Conservation (phyloP, 192 early-diverging fungal genomes). For the Coemansia sp. region DNA sequence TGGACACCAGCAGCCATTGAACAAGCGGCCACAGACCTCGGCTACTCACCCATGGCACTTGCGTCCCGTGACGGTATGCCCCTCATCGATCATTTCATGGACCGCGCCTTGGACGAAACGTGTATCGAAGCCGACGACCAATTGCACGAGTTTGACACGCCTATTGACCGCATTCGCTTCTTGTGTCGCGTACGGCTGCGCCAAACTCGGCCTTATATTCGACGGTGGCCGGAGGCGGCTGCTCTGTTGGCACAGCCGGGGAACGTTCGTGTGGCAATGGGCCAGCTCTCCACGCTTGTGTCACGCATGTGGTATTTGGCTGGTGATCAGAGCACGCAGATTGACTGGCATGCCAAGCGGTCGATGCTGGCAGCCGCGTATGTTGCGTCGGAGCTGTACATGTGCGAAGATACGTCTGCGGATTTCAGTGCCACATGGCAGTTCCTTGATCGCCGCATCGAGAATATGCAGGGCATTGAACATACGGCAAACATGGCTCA, state of each 20-base stretch:
- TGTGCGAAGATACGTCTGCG: conserved; percentile 86
- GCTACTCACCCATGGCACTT: conserved; percentile 70
- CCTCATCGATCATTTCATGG: conserved; percentile 75
- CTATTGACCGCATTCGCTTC: conserved; percentile 60
- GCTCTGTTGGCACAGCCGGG: conserved; percentile 78
- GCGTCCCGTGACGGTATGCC: conserved; percentile 64
- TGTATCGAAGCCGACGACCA: conserved; percentile 63
- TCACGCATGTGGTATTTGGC: conserved; percentile 89
- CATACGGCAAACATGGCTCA: conserved; percentile 14
- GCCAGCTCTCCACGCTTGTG: conserved; percentile 67
- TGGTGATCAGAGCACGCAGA: conserved; percentile 78
- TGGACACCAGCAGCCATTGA: conserved; percentile 72
- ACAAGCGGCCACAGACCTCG: conserved; percentile 64
- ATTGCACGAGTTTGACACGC: conserved; percentile 45
- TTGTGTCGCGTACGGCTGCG: conserved; percentile 66
- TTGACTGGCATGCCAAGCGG: conserved; percentile 87
- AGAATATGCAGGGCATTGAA: conserved; percentile 65
- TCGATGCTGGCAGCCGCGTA: conserved; percentile 80
- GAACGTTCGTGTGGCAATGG: conserved; percentile 68
- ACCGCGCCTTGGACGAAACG: conserved; percentile 61
- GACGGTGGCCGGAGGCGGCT: conserved; percentile 75
- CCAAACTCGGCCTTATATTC: conserved; percentile 68
- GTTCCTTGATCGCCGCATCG: conserved; percentile 80
- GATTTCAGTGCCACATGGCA: conserved; percentile 68
- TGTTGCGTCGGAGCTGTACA: conserved; percentile 85